A percentile compares a stretch with the other conserved stretches of the same genome.
These are phyloP conservation scores for Adansonia rubrostipa DNA, from an alignment of 441 rosid genomes.

Conservation along the genomic window DNA sequence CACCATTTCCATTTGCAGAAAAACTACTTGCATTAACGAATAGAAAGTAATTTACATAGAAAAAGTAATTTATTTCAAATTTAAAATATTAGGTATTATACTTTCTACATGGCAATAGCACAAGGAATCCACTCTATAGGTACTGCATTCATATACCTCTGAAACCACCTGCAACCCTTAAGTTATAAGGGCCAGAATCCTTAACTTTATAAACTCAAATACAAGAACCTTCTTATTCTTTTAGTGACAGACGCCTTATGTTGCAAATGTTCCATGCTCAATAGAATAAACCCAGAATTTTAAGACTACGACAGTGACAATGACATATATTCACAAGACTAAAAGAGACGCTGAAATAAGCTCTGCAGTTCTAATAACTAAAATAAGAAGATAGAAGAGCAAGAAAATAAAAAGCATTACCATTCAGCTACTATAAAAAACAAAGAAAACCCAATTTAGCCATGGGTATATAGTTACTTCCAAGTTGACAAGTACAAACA, in stretches of 20 bases:
- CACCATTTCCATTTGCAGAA: not conserved
- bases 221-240: not conserved
- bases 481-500: not conserved
- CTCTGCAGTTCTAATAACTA: conserved; percentile 14
- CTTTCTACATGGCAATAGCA: no score
- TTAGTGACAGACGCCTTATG: not conserved
- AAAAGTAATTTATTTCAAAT: not conserved
- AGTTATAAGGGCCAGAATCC: not conserved
- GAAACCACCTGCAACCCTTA: no score
- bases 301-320: not conserved
- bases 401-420: not conserved
- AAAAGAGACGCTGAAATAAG: not conserved
- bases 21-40: not conserved
- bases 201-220: conserved; percentile 9
- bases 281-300: not conserved
- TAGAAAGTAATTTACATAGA: not conserved
- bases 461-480: not conserved
- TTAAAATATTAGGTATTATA: no score
- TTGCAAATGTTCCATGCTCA: not conserved
- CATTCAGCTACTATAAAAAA: not conserved
- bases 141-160: no score
- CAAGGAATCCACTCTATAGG: no score
- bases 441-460: not conserved
- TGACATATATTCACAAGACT: not conserved
- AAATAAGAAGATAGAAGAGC: conserved; percentile 1